Conservation (phyloP, 2,329 filamentous ascomycete species). For the Davidsoniella eucalypti region DNA sequence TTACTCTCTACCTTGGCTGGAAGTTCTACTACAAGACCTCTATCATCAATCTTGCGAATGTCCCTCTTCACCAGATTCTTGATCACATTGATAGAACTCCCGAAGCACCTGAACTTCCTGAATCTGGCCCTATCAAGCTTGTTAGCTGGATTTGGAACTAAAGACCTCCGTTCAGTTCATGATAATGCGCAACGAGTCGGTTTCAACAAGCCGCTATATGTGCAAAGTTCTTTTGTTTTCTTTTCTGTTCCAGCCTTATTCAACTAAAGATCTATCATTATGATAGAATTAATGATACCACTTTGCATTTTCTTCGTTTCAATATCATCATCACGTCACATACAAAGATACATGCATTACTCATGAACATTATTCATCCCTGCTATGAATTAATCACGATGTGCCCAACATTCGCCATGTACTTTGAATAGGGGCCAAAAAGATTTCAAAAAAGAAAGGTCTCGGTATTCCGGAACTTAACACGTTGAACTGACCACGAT, state of each 20-base stretch:
- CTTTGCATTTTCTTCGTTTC: neutral
- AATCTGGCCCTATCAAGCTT: constrained; percentile 4
- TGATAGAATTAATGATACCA: constrained; percentile 9
- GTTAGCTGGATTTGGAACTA: constrained; percentile 13
- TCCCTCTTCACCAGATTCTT: constrained; percentile 36
- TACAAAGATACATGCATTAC: too few species aligned
- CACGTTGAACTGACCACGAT: too few species aligned
- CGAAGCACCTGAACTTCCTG: neutral
- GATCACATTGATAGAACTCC: constrained; percentile 20
- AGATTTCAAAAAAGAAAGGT: too few species aligned
- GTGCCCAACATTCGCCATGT: too few species aligned
- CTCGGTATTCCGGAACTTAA: too few species aligned
- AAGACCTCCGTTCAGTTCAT: neutral
- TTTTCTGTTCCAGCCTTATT: constrained; percentile 10
- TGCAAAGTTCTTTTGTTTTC: constrained; percentile 4
- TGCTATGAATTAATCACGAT: too few species aligned
- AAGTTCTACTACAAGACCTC: constrained; percentile 49
- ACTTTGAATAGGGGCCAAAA: too few species aligned
- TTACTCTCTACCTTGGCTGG: constrained; percentile 42
- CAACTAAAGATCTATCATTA: constrained; percentile 7
- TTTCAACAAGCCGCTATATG: constrained; percentile 8
- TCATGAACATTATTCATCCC: too few species aligned
- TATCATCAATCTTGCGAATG: constrained; percentile 30
- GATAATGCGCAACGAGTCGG: neutral
- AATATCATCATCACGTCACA: too few species aligned